Evolutionary conservation across 371 early-diverging fungal species (phyloP), one percentile per base, ranked within the genome.

Genomic region (Mucor racemosus): DNA sequence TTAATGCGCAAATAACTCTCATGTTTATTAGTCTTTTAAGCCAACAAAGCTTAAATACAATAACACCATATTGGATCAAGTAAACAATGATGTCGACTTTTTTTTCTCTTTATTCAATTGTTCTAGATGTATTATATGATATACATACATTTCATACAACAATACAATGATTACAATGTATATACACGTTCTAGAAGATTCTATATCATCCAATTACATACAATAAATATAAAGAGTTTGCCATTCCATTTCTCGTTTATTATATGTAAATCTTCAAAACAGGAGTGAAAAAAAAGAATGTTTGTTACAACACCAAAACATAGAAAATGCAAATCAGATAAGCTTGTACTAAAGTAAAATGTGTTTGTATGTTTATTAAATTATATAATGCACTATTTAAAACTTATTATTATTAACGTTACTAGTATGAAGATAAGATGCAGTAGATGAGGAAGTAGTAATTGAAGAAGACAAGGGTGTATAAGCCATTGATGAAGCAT

Each of bases 21-120:
- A 10, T 38, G 38, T 38, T 44, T 44, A n/a, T 44, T n/a, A 5
- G 17, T 44, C 5, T 42, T 17, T 0, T 7, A 31, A 31, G 53
- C 53, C 53, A 53, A 53, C 53, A 53, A 53, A 53, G 53, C 31
- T 31, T 53, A 53, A 53, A 53, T 13, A 9, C 14, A 53, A 53
- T 53, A 53, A 53, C 0, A 8, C 53, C 53, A 53, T 9, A 26
- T 53, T 53, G 53, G 21, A 21, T 7, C 7, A 21, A 31, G 11
- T 53, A 53, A 44, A 44, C 53, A 26, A 26, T 26, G 26, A 26
- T 26, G 3, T 3, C 26, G 26, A 26, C 26, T 26, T 26, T 26
- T 26, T 26, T 26, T 3, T 26, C 3, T 26, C 26, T 26, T 26
- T 26, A 26, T 26, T 26, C 3, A 3, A 26, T 26, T 26, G 26